Evolutionary conservation across 75 land plant species (phyloP), one percentile per base, ranked within the genome.

Genomic region (Picea glauca): DNA sequence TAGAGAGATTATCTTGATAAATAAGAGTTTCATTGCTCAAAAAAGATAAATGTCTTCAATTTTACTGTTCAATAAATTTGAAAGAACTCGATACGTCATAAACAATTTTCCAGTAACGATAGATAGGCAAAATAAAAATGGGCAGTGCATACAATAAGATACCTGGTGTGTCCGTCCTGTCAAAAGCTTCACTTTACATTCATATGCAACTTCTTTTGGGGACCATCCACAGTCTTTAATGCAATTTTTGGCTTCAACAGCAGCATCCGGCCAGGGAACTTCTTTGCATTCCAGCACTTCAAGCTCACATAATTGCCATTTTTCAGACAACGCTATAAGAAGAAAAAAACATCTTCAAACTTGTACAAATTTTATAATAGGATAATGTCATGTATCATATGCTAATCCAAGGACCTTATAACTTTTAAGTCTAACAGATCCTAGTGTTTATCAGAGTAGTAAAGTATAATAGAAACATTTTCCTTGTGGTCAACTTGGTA

Each of bases 101-200:
- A 50, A 50, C 1, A 50, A 50, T 50, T 50, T 46, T 50, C 9
- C 56, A 11, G 56, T 12, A 35, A 35, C n/a, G 5, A 20, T 26
- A 14, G 5, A 74, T 23, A 74, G 0, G 20, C 54, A 38, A 54
- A 20, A 43, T 9, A 12, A 78, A 35, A 38, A 58, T 77, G 20
- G 46, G 38, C 43, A 78, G n/a, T 12, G 64, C 20, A 23, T 23
- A 23, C 57, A 13, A n/a, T 13, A 58, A 1, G 23, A 64, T 79
- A 96, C 99, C 98, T 96, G 99, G 86, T 96, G 99, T 74, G 99
- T 96, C 68, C 88, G 86, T 50, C 99, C 99, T 17, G 99, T 96
- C 59, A 94, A 78, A 33, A 96, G 92, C 78, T 86, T 85, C 58
- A 96, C 87, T 82, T 84, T 91, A 78, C 93, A 96, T 76, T 96